Evolutionary conservation across 2,329 filamentous ascomycete species (phyloP).

Genomic region (Colletotrichum karsti): DNA sequence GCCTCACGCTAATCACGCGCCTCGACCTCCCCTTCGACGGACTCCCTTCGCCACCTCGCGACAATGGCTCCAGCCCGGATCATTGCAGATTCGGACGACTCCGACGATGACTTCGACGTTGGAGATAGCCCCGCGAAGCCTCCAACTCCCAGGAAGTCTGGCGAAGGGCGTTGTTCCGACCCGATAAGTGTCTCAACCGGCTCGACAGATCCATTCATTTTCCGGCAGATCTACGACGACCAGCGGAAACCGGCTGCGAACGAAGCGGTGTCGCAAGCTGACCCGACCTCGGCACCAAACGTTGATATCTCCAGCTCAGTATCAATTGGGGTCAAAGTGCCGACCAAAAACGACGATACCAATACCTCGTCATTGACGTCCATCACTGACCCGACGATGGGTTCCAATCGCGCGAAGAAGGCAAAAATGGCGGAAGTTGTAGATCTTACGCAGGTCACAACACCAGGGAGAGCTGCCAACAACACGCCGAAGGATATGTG

Average conservation of each 20-base stretch:
- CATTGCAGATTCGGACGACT: constrained; percentile 31
- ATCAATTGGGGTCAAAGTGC: neutral
- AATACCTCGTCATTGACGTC: constrained; percentile 33
- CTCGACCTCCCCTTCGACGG: neutral
- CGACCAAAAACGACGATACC: neutral
- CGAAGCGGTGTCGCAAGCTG: neutral
- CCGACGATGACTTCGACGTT: constrained; percentile 18
- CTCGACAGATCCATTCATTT: constrained; percentile 59
- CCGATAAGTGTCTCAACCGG: constrained; percentile 39
- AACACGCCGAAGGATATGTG: constrained; percentile 43
- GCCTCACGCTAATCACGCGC: neutral
- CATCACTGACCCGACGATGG: constrained; percentile 37
- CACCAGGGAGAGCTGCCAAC: constrained; percentile 35
- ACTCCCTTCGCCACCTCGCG: constrained; percentile 4
- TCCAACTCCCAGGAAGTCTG: neutral
- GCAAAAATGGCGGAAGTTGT: neutral
- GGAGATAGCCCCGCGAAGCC: constrained; percentile 17
- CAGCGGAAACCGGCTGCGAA: constrained; percentile 44
- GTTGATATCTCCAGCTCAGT: neutral
- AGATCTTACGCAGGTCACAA: constrained; percentile 43
- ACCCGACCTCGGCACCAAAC: neutral
- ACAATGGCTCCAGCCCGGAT: constrained; percentile 25
- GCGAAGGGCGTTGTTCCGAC: constrained; percentile 33
- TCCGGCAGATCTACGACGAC: constrained; percentile 56
- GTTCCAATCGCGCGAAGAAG: constrained; percentile 14